These are phyloP conservation scores for Stagonosporopsis rhizophila DNA, from an alignment of 2,329 filamentous ascomycete genomes.

Conservation along the genomic window DNA sequence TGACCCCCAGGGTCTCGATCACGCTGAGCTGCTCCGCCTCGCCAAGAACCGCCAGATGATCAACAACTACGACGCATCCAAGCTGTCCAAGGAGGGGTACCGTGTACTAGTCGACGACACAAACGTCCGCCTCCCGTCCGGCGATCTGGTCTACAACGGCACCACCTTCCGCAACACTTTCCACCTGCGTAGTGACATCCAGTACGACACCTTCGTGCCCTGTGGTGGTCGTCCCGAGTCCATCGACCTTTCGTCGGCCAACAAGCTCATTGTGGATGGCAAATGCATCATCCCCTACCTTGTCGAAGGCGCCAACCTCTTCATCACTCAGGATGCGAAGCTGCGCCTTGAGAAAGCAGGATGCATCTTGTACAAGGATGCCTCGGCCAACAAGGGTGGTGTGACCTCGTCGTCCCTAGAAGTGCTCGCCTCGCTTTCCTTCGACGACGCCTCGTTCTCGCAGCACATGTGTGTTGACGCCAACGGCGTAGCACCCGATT, in stretches of 20 bases:
- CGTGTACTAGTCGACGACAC: slow-evolving; percentile 90
- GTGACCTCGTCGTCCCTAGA: slow-evolving; percentile 97
- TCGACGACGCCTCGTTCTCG: slow-evolving; percentile 87
- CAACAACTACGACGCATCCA: slow-evolving; percentile 80
- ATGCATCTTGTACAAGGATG: slow-evolving; percentile 95
- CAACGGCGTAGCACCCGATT: slow-evolving; percentile 79
- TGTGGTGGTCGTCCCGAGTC: slow-evolving; percentile 97
- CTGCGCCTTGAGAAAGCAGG: slow-evolving; percentile 93
- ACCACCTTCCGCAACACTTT: slow-evolving; percentile 97
- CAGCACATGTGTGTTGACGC: slow-evolving; percentile 91
- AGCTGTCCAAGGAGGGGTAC: slow-evolving; percentile 88
- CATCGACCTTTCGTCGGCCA: slow-evolving; percentile 88
- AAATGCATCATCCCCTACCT: slow-evolving; percentile 91
- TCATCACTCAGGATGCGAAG: slow-evolving; percentile 98
- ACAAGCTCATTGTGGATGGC: slow-evolving; percentile 87
- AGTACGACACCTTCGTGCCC: slow-evolving; percentile 90
- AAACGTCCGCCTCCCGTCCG: slow-evolving; percentile 84
- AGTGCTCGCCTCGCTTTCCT: slow-evolving; percentile 91
- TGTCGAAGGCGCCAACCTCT: slow-evolving; percentile 96
- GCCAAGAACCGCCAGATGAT: slow-evolving; percentile 92
- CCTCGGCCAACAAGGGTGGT: slow-evolving; percentile 97
- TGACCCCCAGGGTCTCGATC: slow-evolving; percentile 88
- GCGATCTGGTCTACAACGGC: slow-evolving; percentile 88
- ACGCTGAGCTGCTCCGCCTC: slow-evolving; percentile 80
- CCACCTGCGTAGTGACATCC: slow-evolving; percentile 77